Evolutionary conservation across 169 alveolate genomes (phyloP).

Genomic region (Babesia sp.): DNA sequence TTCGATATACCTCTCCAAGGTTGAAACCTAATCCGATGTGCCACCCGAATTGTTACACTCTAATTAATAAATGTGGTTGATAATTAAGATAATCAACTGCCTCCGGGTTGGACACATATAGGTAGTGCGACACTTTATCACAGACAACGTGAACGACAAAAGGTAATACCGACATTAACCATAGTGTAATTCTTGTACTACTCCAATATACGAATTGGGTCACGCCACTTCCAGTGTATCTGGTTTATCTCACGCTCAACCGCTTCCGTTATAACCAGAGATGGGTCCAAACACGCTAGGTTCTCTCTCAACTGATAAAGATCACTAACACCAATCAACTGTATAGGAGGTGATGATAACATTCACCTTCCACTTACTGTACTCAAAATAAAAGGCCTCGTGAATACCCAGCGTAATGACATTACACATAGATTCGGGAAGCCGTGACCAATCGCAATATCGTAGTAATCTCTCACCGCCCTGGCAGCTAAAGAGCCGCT

Average conservation of each 20-base stretch:
- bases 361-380: slow-evolving; percentile 65
- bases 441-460: slow-evolving; percentile 72
- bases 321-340: slow-evolving; percentile 80
- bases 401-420: slow-evolving; percentile 80
- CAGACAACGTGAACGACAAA: too few relatives aligned
- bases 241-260: slow-evolving; percentile 81
- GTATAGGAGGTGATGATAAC: background rate
- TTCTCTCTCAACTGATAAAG: slow-evolving; percentile 79
- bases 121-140: too few relatives aligned
- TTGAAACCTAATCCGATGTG: too few relatives aligned
- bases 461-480: slow-evolving; percentile 76
- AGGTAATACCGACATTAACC: too few relatives aligned
- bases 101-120: too few relatives aligned
- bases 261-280: slow-evolving; percentile 74
- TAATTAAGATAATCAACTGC: too few relatives aligned
- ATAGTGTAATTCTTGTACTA: too few relatives aligned
- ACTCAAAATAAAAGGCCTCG: slow-evolving; percentile 78
- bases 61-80: too few relatives aligned
- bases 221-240: slow-evolving; percentile 85
- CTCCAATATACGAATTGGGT: slow-evolving; percentile 78
- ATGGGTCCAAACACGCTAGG: slow-evolving; percentile 72
- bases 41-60: too few relatives aligned
- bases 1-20: too few relatives aligned
- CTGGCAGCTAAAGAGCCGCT: slow-evolving; percentile 84
- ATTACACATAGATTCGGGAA: slow-evolving; percentile 77